Evolutionary conservation across 2,329 filamentous ascomycete species (phyloP).

Genomic region (Saccharata proteae): DNA sequence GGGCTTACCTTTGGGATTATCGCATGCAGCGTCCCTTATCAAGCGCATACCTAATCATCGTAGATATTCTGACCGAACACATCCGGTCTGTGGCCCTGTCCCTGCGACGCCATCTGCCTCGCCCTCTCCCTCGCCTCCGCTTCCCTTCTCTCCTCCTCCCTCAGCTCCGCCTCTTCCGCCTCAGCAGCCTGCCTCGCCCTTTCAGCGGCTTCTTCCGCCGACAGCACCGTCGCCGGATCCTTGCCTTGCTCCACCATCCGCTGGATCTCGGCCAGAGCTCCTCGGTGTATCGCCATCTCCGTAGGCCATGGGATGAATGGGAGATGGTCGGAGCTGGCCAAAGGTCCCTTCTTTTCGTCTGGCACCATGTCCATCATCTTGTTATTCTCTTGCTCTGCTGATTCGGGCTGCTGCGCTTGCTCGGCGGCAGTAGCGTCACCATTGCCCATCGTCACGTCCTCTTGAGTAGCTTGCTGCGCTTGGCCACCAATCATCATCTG

Average conservation of each 20-base stretch:
- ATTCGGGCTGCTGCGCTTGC: slow-evolving; percentile 10
- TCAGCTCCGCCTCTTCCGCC: slow-evolving; percentile 20
- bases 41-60: no score
- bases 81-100: slow-evolving; percentile 4
- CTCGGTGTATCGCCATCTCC: slow-evolving; percentile 55
- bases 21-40: no score
- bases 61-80: no score
- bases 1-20: no score
- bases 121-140: slow-evolving; percentile 20
- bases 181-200: slow-evolving; percentile 4
- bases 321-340: slow-evolving; percentile 42
- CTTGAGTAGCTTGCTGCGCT: slow-evolving; percentile 13
- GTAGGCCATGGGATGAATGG: slow-evolving; percentile 66
- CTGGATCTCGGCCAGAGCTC: slow-evolving; percentile 52
- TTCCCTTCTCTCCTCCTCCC: slow-evolving; percentile 28
- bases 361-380: slow-evolving; percentile 16
- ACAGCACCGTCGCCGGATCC: slow-evolving; percentile 38
- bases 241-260: slow-evolving; percentile 48
- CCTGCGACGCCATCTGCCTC: slow-evolving; percentile 1
- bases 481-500: slow-evolving; percentile 12
- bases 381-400: slow-evolving; percentile 13
- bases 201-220: slow-evolving; percentile 29
- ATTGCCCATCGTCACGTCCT: slow-evolving; percentile 17
- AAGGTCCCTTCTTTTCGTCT: slow-evolving; percentile 24
- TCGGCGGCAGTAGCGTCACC: slow-evolving; percentile 16